Evolutionary conservation across 352 stramenopile genomes (phyloP).

Genomic region (Hyaloperonospora brassicae): DNA sequence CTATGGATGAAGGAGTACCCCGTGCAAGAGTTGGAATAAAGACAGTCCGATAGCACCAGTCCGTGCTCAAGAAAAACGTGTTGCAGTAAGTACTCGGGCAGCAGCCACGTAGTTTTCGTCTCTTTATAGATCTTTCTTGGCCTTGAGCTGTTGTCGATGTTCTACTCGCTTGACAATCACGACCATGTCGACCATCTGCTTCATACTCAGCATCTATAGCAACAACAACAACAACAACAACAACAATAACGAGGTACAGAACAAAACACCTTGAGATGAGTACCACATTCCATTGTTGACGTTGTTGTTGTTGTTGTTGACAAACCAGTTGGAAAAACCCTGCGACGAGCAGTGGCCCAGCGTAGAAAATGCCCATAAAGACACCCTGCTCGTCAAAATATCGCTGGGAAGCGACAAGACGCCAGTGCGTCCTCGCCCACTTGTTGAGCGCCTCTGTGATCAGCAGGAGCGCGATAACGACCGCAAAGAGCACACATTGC

Average conservation of each 20-base stretch:
- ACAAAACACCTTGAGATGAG: not conserved
- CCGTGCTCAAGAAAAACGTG: not conserved
- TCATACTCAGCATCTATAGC: constrained; percentile 62
- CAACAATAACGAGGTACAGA: constrained; percentile 2
- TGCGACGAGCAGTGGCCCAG: constrained; percentile 55
- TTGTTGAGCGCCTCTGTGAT: constrained; percentile 58
- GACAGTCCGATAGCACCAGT: not conserved
- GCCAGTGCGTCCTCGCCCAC: constrained; percentile 55
- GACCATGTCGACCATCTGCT: constrained; percentile 72
- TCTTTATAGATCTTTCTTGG: constrained; percentile 42
- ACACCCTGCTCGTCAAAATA: constrained; percentile 79
- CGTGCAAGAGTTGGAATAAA: constrained; percentile 72
- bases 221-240: not conserved
- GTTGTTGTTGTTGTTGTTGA: constrained; percentile 3
- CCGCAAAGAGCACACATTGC: constrained; percentile 59
- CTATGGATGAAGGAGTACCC: constrained; percentile 92
- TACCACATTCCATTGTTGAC: not conserved
- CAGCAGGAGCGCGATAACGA: constrained; percentile 50
- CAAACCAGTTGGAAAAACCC: constrained; percentile 72
- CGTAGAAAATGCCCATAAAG: constrained; percentile 82
- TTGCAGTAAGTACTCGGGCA: not conserved
- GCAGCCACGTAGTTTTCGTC: not conserved
- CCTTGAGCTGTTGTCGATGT: constrained; percentile 41
- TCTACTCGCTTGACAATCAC: constrained; percentile 70
- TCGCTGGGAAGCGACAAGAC: constrained; percentile 56